Conservation (phyloP, 2,329 filamentous ascomycete species). For the Trichoderma sp. region DNA sequence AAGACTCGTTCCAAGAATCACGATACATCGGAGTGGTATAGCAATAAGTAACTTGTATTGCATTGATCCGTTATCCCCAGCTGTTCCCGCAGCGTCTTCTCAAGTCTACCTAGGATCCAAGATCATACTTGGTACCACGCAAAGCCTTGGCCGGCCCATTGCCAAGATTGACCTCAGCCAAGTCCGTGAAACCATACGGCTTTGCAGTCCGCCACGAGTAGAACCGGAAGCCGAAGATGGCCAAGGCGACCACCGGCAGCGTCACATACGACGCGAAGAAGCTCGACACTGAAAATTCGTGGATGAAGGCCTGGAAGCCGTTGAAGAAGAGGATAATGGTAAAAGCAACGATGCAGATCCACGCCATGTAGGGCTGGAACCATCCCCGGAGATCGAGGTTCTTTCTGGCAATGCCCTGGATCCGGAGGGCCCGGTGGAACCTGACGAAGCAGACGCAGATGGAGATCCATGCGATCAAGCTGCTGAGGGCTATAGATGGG, state of each 20-base stretch:
- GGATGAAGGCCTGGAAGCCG: constrained; percentile 49
- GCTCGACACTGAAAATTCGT: constrained; percentile 42
- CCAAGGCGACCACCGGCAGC: constrained; percentile 37
- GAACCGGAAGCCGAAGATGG: constrained; percentile 44
- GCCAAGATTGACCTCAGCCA: constrained; percentile 24
- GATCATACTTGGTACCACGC: constrained; percentile 23
- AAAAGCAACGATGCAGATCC: constrained; percentile 48
- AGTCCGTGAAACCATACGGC: constrained; percentile 16
- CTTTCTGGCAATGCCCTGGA: constrained; percentile 43
- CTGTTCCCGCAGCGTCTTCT: not conserved
- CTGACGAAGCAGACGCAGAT: constrained; percentile 39
- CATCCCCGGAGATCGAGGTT: constrained; percentile 37
- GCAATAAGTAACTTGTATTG: not conserved
- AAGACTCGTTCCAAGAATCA: not conserved
- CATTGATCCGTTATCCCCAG: not conserved
- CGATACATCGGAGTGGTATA: not conserved
- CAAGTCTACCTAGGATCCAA: not conserved
- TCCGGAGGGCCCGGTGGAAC: constrained; percentile 43
- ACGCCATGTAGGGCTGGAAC: constrained; percentile 46
- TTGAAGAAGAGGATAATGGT: constrained; percentile 49
- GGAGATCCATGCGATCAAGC: constrained; percentile 40
- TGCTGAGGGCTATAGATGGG: constrained; percentile 27
- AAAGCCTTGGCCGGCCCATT: constrained; percentile 25
- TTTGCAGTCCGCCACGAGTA: constrained; percentile 20
- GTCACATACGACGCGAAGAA: constrained; percentile 48